Conservation (phyloP, 306 rosid species). For the Glycine soja region DNA sequence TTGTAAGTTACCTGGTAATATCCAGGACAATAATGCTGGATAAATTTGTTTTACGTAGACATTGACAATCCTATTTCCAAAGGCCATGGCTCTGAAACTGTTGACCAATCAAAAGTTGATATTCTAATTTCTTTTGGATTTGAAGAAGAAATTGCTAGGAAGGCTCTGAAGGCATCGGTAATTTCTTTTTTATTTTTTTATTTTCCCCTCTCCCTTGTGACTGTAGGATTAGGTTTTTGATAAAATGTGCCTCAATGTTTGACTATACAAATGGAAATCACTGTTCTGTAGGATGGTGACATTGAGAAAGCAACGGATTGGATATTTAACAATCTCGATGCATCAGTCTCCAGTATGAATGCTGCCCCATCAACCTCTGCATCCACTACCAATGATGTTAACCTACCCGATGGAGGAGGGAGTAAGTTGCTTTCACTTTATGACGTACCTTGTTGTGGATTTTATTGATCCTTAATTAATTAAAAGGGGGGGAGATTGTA, state of each 20-base stretch:
- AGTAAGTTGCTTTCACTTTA: conserved; percentile 66
- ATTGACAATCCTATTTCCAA: conserved; percentile 74
- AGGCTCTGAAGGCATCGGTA: conserved; percentile 90
- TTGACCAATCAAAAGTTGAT: conserved; percentile 87
- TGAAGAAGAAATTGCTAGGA: conserved; percentile 81
- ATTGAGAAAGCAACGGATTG: conserved; percentile 98
- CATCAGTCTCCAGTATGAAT: conserved; percentile 69
- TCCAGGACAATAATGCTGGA: conserved; percentile 37
- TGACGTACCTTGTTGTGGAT: neutral
- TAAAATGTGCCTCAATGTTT: conserved; percentile 5
- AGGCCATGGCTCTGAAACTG: conserved; percentile 49
- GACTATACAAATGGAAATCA: conserved; percentile 14
- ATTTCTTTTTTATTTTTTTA: conserved; percentile 4
- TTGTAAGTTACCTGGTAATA: conserved; percentile 19
- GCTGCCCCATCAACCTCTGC: conserved; percentile 63
- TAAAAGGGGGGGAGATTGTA: neutral
- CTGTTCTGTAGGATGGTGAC: conserved; percentile 76
- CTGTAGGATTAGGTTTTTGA: neutral
- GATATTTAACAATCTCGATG: conserved; percentile 91
- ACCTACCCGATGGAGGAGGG: conserved; percentile 91
- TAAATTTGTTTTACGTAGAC: conserved; percentile 51
- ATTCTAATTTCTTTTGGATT: conserved; percentile 90
- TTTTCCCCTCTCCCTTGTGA: neutral
- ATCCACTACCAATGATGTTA: conserved; percentile 52
- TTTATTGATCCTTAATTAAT: neutral